A percentile compares a stretch with the other conserved stretches of the same genome.
phyloP scores from a whole-genome alignment of 768 basidiomycete genomes.

The Mycena vulgaris region DNA sequence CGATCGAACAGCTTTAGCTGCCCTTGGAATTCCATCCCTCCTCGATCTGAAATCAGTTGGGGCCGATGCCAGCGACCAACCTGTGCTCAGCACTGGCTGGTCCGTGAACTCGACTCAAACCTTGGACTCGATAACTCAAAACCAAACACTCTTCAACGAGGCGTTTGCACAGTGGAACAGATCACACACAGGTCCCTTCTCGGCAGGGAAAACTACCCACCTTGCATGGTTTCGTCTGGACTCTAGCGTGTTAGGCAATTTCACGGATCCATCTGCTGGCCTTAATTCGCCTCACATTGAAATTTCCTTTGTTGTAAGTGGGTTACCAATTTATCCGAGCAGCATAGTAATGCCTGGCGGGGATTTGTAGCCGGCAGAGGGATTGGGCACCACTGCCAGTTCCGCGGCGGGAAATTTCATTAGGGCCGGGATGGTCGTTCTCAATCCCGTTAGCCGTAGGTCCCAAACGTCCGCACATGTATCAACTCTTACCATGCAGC shows the following conservation, averaged over 20 bases:
- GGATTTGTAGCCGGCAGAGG: too few species aligned
- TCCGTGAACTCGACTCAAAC: conserved; percentile 38
- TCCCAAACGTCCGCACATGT: neutral
- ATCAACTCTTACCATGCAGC: neutral
- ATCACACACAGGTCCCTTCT: conserved; percentile 43
- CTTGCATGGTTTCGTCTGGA: conserved; percentile 38
- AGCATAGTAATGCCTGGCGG: too few species aligned
- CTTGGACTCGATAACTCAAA: conserved; percentile 20
- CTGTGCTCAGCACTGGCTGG: conserved; percentile 35
- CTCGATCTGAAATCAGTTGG: conserved; percentile 44
- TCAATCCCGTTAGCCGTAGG: neutral
- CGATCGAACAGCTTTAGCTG: conserved; percentile 26
- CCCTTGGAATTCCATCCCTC: conserved; percentile 33
- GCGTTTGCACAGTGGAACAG: conserved; percentile 40
- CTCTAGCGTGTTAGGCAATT: neutral
- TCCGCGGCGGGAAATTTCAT: neutral
- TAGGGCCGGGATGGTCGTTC: neutral
- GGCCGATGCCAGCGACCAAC: conserved; percentile 44
- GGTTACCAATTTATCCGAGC: neutral
- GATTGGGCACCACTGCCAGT: neutral
- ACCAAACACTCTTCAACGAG: conserved; percentile 28
- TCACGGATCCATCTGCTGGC: conserved; percentile 42
- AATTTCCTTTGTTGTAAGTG: conserved; percentile 7
- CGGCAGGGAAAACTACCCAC: conserved; percentile 32
- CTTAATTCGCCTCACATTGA: conserved; percentile 42